These are phyloP conservation scores for Cubamyces lactineus DNA, from an alignment of 768 basidiomycete genomes.

Conservation along the genomic window DNA sequence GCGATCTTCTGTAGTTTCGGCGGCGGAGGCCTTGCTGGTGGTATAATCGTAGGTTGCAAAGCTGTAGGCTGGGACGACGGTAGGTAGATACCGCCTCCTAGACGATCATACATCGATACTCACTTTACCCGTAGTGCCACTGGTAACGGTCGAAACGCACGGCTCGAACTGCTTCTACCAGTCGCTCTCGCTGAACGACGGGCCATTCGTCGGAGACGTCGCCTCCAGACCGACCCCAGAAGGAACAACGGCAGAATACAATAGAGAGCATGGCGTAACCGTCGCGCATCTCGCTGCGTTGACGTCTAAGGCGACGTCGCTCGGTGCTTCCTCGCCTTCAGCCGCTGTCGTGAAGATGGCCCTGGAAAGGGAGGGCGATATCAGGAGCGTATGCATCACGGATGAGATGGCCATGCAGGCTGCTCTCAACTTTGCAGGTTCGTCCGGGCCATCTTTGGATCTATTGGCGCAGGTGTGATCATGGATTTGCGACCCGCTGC, in stretches of 20 bases:
- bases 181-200: constrained; percentile 59
- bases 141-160: constrained; percentile 69
- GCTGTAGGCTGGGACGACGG: constrained; percentile 70
- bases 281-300: constrained; percentile 61
- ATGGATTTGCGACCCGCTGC: no score
- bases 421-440: constrained; percentile 60
- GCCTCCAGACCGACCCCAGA: constrained; percentile 38
- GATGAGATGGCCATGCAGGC: constrained; percentile 74
- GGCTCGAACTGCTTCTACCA: constrained; percentile 78
- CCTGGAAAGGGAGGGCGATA: constrained; percentile 56
- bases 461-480: neutral
- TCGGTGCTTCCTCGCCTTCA: constrained; percentile 71
- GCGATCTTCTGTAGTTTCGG: constrained; percentile 82
- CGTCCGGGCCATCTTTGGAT: constrained; percentile 27
- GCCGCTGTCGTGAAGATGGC: constrained; percentile 67
- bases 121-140: constrained; percentile 48
- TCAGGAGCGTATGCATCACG: constrained; percentile 62
- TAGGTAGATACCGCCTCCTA: constrained; percentile 29
- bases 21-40: constrained; percentile 72
- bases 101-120: neutral
- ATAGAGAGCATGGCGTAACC: constrained; percentile 47
- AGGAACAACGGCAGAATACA: constrained; percentile 45
- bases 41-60: constrained; percentile 69
- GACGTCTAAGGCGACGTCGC: constrained; percentile 67
- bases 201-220: constrained; percentile 40